phyloP scores from a whole-genome alignment of 495 filamentous ascomycete species.

The Opeltia flavorubescens region DNA sequence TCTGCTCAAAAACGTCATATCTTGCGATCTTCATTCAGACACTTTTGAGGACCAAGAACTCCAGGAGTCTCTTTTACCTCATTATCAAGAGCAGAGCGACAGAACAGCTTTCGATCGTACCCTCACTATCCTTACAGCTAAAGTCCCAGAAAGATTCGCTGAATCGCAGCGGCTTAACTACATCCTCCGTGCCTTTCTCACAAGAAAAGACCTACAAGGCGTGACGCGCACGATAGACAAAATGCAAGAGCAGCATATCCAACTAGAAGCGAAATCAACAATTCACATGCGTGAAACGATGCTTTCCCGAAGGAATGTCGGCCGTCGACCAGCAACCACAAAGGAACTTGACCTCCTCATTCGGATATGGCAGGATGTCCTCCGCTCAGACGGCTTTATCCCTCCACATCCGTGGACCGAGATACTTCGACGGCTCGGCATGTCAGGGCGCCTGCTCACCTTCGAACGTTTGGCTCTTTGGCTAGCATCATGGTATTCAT shows the following conservation, averaged over 20 bases:
- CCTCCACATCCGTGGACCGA: slow-evolving; percentile 29
- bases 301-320: slow-evolving; percentile 10
- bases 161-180: slow-evolving; percentile 24
- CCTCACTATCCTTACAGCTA: slow-evolving; percentile 30
- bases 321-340: slow-evolving; percentile 1
- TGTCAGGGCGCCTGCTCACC: slow-evolving; percentile 27
- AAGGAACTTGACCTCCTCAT: slow-evolving; percentile 18
- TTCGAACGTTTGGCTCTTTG: slow-evolving; percentile 27
- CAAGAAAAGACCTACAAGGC: slow-evolving; percentile 7
- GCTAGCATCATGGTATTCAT: slow-evolving; percentile 28
- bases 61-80: slow-evolving; percentile 41
- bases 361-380: slow-evolving; percentile 19
- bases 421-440: slow-evolving; percentile 33
- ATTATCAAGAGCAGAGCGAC: slow-evolving; percentile 34
- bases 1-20: slow-evolving; percentile 43
- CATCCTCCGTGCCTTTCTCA: slow-evolving; percentile 23
- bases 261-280: slow-evolving; percentile 10
- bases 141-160: slow-evolving; percentile 10
- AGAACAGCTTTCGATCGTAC: slow-evolving; percentile 39
- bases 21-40: slow-evolving; percentile 64
- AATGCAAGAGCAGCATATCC: slow-evolving; percentile 16
- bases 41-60: slow-evolving; percentile 46
- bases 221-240: slow-evolving; percentile 12
- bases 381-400: slow-evolving; percentile 21
- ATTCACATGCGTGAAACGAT: slow-evolving; percentile 8